A percentile compares a stretch with the other conserved stretches of the same genome.
Conservation (phyloP, 2,329 filamentous ascomycete species). For the Cladophialophora chaetospira region DNA sequence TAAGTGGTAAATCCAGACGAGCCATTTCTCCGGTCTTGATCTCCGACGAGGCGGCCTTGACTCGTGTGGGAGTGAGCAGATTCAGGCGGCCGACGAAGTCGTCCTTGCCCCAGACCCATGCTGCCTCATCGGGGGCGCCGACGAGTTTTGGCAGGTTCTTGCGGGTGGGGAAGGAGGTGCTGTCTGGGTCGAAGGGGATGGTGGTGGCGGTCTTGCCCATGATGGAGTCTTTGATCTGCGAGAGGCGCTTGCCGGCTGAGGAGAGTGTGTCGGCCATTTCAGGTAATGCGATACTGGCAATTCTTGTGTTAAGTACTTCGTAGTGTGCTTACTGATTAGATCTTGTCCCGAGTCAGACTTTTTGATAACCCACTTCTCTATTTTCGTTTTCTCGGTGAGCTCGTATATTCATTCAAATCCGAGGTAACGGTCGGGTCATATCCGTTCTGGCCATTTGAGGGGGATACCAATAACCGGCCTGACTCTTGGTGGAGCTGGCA, state of each 20-base stretch:
- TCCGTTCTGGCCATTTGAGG: neutral
- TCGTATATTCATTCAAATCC: neutral
- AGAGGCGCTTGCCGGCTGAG: conserved; percentile 38
- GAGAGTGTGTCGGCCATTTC: conserved; percentile 28
- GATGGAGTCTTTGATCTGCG: conserved; percentile 49
- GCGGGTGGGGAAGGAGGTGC: conserved; percentile 54
- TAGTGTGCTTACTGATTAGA: neutral
- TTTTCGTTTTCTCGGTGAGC: neutral
- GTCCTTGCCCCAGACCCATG: conserved; percentile 63
- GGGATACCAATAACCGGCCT: too few relatives aligned
- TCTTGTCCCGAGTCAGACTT: neutral
- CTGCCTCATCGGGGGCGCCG: conserved; percentile 57
- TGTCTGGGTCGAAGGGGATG: conserved; percentile 58
- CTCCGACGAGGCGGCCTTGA: conserved; percentile 56
- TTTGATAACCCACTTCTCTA: neutral
- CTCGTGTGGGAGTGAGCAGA: conserved; percentile 57
- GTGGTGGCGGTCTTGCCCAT: conserved; percentile 50
- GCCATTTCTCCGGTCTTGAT: conserved; percentile 60
- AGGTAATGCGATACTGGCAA: neutral
- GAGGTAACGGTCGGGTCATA: neutral
- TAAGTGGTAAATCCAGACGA: conserved; percentile 57
- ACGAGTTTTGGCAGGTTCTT: conserved; percentile 56
- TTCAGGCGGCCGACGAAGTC: conserved; percentile 54
- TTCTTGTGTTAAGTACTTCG: neutral
- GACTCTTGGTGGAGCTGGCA: too few relatives aligned